A percentile compares a stretch with the other conserved stretches of the same genome.
These are phyloP conservation scores for Candida broadrunensis DNA, from an alignment of 805 yeast genomes.

Conservation along the genomic window DNA sequence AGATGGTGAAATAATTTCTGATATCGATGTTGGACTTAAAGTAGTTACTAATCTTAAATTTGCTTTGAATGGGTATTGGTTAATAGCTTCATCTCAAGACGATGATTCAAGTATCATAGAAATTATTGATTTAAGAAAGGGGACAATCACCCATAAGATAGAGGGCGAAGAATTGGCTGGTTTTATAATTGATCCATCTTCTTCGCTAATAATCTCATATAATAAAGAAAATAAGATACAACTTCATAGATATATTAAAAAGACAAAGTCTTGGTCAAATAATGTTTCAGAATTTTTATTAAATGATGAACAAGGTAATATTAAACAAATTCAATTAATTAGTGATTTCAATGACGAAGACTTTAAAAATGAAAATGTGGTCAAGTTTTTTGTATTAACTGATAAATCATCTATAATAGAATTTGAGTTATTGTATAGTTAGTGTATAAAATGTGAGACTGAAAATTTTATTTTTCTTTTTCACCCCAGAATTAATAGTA, in stretches of 20 bases:
- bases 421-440: conserved; percentile 6
- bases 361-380: conserved; percentile 7
- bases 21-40: conserved; percentile 23
- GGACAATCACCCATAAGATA: conserved; percentile 20
- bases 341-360: conserved; percentile 9
- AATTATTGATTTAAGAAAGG: conserved; percentile 51
- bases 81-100: conserved; percentile 32
- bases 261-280: conserved; percentile 36
- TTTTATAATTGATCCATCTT: conserved; percentile 35
- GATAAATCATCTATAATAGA: conserved; percentile 12
- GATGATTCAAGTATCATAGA: conserved; percentile 22
- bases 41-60: conserved; percentile 39
- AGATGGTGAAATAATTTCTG: conserved; percentile 27
- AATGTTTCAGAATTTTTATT: background rate
- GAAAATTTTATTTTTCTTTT: background rate
- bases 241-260: conserved; percentile 37
- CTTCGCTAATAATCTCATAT: conserved; percentile 25
- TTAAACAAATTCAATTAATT: conserved; percentile 3
- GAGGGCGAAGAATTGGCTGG: conserved; percentile 17
- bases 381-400: conserved; percentile 10
- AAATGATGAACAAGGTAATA: background rate
- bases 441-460: background rate
- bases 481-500: background rate
- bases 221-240: conserved; percentile 14
- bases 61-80: conserved; percentile 66